Base-by-base conservation (phyloP, 208 protist genomes). In the Leptomonas seymouri region DNA sequence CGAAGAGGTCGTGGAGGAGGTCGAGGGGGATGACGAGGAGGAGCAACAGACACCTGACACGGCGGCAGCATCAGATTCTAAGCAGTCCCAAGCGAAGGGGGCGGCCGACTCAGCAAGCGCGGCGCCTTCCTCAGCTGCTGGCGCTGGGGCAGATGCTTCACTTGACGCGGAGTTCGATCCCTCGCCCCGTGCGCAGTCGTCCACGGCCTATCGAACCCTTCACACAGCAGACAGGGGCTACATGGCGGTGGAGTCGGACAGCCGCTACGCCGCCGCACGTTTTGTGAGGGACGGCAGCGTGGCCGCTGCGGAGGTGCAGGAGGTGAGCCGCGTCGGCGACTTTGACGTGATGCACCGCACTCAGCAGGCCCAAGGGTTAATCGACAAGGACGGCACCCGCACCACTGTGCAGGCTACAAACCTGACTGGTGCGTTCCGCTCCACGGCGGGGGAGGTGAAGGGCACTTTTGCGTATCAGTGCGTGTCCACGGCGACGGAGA, bases 201-300 rank as follows among this genome's bases (percentile, higher is more conserved):
- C 63, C 5, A 50, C 46, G 48, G 7, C 14, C 11, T 58, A 60
- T 21, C 14, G 36, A 2, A 14, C 31, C 30, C 16, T 39, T 2
- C 63, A 70, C 12, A 53, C 44, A 9, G n/a, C 27, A 25, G 74
- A 79, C 25, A 2, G 57, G 11, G 66, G 55, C 20, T 11, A 57
- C 51, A 31, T 65, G 31, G 66, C 67, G 60, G 42, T 69, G n/a
- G 58, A 78, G 64, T 42, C 45, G 20, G 48, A 53, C 25, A 70
- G 45, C 45, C 67, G 50, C 55, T 69, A 73, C 59, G 53, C 72
- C 55, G 62, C 71, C 20, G 67, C 21, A 25, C 73, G 72, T 25
- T 80, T 74, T 36, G 44, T 77, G 42, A 46, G 69, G 16, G 73
- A 74, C 12, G 67, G 72, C 67, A 67, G 67, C 54, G 41, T 67